Evolutionary conservation across 768 basidiomycete genomes (phyloP).

Genomic region (Rhodosporidiobolus odoratus): DNA sequence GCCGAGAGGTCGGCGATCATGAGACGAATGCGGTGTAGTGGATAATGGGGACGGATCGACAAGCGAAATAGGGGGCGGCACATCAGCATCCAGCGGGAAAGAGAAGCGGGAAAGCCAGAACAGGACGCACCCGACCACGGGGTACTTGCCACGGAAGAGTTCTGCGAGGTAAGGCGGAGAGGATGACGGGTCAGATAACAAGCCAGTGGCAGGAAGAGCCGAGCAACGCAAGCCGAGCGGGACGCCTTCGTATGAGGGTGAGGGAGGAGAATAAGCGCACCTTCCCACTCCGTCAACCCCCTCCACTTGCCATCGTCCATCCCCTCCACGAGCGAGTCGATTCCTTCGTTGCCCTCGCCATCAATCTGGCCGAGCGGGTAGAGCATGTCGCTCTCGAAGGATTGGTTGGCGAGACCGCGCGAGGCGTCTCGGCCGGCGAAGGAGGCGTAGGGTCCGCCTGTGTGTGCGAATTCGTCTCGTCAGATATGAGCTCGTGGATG

Average conservation of each 20-base stretch:
- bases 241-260: neutral
- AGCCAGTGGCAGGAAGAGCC: too few species aligned
- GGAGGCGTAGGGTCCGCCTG: conserved; percentile 94
- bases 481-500: too few species aligned
- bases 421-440: conserved; percentile 96
- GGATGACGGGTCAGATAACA: neutral
- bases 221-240: neutral
- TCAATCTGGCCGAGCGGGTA: conserved; percentile 57
- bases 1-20: too few species aligned
- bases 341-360: conserved; percentile 51
- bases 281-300: conserved; percentile 37
- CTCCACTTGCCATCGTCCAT: conserved; percentile 41
- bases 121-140: neutral
- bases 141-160: conserved; percentile 5
- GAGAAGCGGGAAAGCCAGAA: neutral
- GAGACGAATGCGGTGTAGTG: too few species aligned
- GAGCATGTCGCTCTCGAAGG: conserved; percentile 65
- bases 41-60: too few species aligned
- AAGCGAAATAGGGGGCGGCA: too few species aligned
- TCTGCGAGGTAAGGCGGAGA: neutral
- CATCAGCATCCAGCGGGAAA: neutral
- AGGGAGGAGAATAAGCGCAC: conserved; percentile 1
- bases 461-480: too few species aligned
- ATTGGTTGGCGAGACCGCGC: conserved; percentile 70
- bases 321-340: conserved; percentile 64